Base-by-base conservation (phyloP, 306 rosid genomes). In the Pterocarpus macrocarpus region DNA sequence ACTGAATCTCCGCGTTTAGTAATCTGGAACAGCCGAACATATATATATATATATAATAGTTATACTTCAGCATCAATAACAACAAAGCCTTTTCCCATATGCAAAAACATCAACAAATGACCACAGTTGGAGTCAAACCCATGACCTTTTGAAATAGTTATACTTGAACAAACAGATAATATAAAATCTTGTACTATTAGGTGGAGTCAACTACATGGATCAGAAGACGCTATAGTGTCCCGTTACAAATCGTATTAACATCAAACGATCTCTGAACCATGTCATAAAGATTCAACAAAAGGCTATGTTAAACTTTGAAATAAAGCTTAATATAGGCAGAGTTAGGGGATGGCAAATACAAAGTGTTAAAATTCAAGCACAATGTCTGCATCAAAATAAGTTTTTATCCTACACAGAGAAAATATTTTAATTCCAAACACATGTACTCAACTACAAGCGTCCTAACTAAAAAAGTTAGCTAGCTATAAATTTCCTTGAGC, bases 1-100 rank as follows among this genome's bases (percentile, higher is more conserved):
- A 96, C 98, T 0, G 92, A 43, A 6, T 96, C 99, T 15, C 99
- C 98, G 52, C 99, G 90, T 87, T 95, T 92, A 35, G 82, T 92
- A 64, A 93, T 93, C 99, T 95, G 85, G 16, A 52, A 55, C 17
- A 55, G n/a, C 61, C 61, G 5, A 55, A 77, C 16, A 58, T 2
- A 49, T 28, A 58, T 2, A 49, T 22, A 67, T 32, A 45, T 3
- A 0, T 12, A 1, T 50, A 5, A 47, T 55, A 55, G 10, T 52
- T 13, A 52, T 15, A 55, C 32, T n/a, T 55, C 61, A 55, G n/a
- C 32, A 55, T n/a, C 30, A 55, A 15, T n/a, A 50, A 5, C 61
- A 55, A 13, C 58, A 14, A 5, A 53, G 8, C 22, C 8, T 14
- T 53, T 53, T 53, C 5, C 56, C 16, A 49, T 4, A 49, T 10